Evolutionary conservation across 208 protist genomes (phyloP), one percentile per base, ranked within the genome.

Genomic region (Sergeia podlipaevii): DNA sequence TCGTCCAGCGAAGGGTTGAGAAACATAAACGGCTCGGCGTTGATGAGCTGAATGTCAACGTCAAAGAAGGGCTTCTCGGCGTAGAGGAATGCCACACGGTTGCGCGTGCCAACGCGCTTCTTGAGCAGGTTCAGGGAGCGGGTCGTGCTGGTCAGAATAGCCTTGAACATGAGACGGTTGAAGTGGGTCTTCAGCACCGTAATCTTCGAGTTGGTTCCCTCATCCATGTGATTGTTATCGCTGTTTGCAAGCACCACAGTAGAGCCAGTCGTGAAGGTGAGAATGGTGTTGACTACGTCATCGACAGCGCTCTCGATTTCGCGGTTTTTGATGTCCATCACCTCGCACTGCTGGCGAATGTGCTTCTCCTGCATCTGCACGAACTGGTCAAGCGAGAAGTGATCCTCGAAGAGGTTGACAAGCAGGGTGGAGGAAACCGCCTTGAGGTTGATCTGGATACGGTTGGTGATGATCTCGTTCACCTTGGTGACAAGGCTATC

Each of bases 61-160:
- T 98, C 89, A 65, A 98, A 98, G 64, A 98, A 91, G 7, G 97
- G 95, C 70, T 87, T 91, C 46, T 96, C 89, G 1, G 90, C 77
- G 70, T 93, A 95, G 37, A 97, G 74, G 43, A 97, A 97, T 30
- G 85, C 78, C n/a, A 91, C 81, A n/a, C 77, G 73, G 48, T 91
- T 91, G 51, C 85, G 78, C 23, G 93, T 94, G 38, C 90, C 92
- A 20, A 97, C 78, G 52, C 94, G 87, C 62, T 91, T 93, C 74
- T 97, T 97, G 18, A 98, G 63, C 17, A 95, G 52, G 65, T 95
- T 91, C 46, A 97, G 64, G 39, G 89, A 96, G 50, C 80, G 79
- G 8, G 87, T 96, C 3, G 89, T 96, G 62, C 82, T 82, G 43
- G 84, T 95, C 29, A 96, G 73, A 43, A 97, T 94, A 30, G 89